A percentile compares a stretch with the other conserved stretches of the same genome.
Conservation (phyloP, 2,329 filamentous ascomycete genomes). For the Trichoderma semiorbis region DNA sequence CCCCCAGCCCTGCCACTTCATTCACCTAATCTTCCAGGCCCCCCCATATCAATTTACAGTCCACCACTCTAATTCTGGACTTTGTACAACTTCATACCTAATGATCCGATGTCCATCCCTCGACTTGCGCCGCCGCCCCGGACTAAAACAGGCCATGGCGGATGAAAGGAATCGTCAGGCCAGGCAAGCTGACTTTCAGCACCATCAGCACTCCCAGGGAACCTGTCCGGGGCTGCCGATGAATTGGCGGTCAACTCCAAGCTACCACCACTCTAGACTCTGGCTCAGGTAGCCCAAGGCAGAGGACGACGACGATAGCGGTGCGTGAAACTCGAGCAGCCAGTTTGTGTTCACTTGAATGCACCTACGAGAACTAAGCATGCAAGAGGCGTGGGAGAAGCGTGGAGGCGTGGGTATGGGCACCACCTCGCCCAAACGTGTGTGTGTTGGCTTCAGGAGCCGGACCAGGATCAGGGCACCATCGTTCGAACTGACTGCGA, state of each 20-base stretch:
- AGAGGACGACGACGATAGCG: neutral
- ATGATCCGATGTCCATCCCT: neutral
- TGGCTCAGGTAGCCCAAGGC: neutral
- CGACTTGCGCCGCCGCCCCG: neutral
- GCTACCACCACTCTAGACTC: neutral
- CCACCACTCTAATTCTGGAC: neutral
- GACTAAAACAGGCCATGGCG: neutral
- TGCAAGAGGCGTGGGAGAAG: neutral
- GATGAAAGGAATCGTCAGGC: neutral
- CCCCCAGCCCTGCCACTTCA: neutral
- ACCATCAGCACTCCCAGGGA: slow-evolving; percentile 8
- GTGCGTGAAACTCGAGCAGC: neutral
- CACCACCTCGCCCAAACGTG: neutral
- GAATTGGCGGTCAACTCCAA: slow-evolving; percentile 48
- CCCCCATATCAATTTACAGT: neutral
- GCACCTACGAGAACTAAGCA: neutral
- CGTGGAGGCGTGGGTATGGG: neutral
- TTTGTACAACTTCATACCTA: neutral
- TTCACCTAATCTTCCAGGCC: neutral
- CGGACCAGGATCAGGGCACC: slow-evolving; percentile 20
- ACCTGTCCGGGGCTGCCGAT: slow-evolving; percentile 26
- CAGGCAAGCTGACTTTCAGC: slow-evolving; percentile 8
- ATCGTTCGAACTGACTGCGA: slow-evolving; percentile 27
- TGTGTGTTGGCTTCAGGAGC: slow-evolving; percentile 10
- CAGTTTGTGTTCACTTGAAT: neutral